These are phyloP conservation scores for Penicillium pancosmium DNA, from an alignment of 495 filamentous ascomycete genomes.

Conservation along the genomic window DNA sequence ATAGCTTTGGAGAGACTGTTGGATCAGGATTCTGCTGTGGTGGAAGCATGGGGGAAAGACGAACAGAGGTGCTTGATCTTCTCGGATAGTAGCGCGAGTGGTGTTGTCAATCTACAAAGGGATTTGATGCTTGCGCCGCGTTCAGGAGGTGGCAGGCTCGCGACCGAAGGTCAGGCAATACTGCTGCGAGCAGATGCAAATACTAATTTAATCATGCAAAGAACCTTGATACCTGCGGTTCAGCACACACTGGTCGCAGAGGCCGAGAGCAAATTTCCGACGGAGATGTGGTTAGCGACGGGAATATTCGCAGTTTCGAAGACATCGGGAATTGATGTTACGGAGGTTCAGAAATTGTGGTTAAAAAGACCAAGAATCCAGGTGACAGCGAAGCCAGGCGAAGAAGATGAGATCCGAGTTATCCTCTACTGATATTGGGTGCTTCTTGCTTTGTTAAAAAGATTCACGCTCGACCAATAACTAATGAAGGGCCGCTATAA, in stretches of 20 bases:
- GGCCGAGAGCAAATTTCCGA: neutral
- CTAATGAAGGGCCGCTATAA: neutral
- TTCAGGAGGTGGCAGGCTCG: slow-evolving; percentile 2
- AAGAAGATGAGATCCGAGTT: neutral
- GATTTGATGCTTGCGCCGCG: slow-evolving; percentile 6
- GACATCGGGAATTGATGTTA: slow-evolving; percentile 5
- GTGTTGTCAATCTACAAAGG: slow-evolving; percentile 10
- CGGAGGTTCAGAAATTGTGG: slow-evolving; percentile 2
- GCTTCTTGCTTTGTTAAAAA: neutral
- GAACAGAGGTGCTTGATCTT: slow-evolving; percentile 8
- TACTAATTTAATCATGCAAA: slow-evolving; percentile 10
- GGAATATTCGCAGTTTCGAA: slow-evolving; percentile 10
- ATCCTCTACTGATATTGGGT: neutral
- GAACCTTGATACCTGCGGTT: slow-evolving; percentile 11
- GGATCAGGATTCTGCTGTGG: neutral
- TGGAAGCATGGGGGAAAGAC: slow-evolving; percentile 10
- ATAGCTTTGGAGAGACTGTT: neutral
- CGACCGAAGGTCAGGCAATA: neutral
- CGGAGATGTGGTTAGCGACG: slow-evolving; percentile 9
- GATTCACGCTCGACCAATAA: neutral
- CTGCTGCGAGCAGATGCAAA: slow-evolving; percentile 7
- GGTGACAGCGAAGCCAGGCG: neutral
- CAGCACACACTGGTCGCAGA: slow-evolving; percentile 5
- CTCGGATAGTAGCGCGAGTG: slow-evolving; percentile 8
- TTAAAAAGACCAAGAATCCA: neutral